Evolutionary conservation across 495 filamentous ascomycete genomes (phyloP), one percentile per base, ranked within the genome.

Genomic region (Hypoxylon subgilvum): DNA sequence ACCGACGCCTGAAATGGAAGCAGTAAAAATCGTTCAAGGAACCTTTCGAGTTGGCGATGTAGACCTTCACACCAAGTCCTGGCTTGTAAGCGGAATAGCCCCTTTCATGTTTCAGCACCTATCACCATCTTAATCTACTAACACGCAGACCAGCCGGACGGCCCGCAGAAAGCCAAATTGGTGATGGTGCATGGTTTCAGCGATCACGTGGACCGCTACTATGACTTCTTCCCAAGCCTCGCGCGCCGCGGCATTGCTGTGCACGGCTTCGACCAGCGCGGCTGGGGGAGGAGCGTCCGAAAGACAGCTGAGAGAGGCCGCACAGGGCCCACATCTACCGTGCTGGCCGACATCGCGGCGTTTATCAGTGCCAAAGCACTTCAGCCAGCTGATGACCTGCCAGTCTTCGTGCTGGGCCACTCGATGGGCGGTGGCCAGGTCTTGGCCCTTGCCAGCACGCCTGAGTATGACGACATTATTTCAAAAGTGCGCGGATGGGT

Each of bases 391-490:
- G 14, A 22, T 4, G 56, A 62, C 3, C 63, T 81, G 3, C 90
- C 92, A 0, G 69, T 93, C 14, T 96, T 96, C 73, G 79, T 96
- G n/a, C 82, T 90, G 69, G 91, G 91, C 43, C 91, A 96, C 73
- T 90, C 86, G 30, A 91, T 83, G 80, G 92, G 92, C 68, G 92
- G 92, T 38, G 88, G 81, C 12, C 75, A 91, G 61, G 82, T 85
- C 10, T 73, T 92, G 2, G 77, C 75, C 4, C 57, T 84, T 3
- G 70, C 71, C 28, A 70, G 64, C 32, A 73, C 75, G 50, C 61
- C 73, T 1, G n/a, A 51, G 22, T 79, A 80, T 67, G 61, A 73
- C 45, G 76, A 79, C 41, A 14, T 73, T 7, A 60, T 78, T 18
- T 49, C 60, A 56, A 78, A 80, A 67, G 61, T 85, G n/a, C 69